phyloP scores from a whole-genome alignment of 2,329 filamentous ascomycete species.

The Pestalotiopsis sp. region DNA sequence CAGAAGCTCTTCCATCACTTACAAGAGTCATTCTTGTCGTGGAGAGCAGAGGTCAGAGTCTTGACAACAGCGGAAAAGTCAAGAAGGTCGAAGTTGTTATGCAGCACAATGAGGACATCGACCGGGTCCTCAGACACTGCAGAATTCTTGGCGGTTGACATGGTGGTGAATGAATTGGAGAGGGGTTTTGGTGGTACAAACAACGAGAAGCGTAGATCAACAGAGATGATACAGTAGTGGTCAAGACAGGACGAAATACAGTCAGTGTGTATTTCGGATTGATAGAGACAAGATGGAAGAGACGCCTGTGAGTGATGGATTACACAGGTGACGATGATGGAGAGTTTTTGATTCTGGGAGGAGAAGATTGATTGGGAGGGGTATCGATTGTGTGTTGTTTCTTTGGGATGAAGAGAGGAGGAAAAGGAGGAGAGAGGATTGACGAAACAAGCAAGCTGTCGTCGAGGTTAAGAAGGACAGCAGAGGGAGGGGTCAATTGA shows the following conservation, averaged over 20 bases:
- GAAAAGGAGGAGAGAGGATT: background rate
- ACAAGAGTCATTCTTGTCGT: constrained; percentile 55
- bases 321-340: background rate
- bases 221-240: background rate
- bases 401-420: background rate
- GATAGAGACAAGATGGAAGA: background rate
- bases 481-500: constrained; percentile 10
- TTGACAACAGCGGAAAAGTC: constrained; percentile 59
- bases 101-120: constrained; percentile 61
- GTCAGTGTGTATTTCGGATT: background rate
- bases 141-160: constrained; percentile 56
- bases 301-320: background rate
- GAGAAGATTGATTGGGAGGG: background rate
- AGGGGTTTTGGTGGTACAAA: background rate
- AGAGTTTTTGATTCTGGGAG: background rate
- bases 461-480: background rate
- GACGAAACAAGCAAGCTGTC: background rate
- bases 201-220: background rate
- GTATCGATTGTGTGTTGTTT: background rate
- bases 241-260: background rate
- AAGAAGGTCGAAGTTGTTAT: constrained; percentile 59
- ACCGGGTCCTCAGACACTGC: constrained; percentile 60
- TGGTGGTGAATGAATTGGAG: constrained; percentile 35
- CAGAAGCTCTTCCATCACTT: constrained; percentile 27
- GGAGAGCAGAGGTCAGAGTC: constrained; percentile 49